Evolutionary conservation across 352 stramenopile species (phyloP), one percentile per base, ranked within the genome.

Genomic region (Globisporangium cystogenes): DNA sequence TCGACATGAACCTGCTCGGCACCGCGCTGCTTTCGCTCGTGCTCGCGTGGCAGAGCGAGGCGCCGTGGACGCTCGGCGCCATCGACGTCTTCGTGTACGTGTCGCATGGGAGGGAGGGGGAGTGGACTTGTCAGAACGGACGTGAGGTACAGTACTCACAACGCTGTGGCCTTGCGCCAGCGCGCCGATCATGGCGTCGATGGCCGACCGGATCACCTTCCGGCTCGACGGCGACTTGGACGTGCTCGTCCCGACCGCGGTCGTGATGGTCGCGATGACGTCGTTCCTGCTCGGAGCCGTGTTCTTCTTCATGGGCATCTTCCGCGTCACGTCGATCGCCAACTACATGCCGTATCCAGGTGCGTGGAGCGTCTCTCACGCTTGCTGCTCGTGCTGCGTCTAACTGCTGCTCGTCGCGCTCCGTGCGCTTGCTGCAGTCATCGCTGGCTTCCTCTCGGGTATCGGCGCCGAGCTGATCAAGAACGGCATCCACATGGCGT

Each of bases 331-430:
- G 24, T 87, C 79, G 0, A 86, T 90, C 55, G 77, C 81, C 10
- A 90, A 93, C 51, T 93, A 93, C 61, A 88, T 90, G 67, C 82
- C 82, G 39, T 93, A 87, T 42, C 82, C 82, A 60, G 68, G 68
- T 76, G 21, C 23, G 55, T 35, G n/a, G n/a, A n/a, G n/a, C n/a
- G n/a, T n/a, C n/a, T n/a, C n/a, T 26, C 16, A 8, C 37, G 14
- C 6, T 20, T 0, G 8, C 12, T 8, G 16, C 37, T 20, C n/a
- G n/a, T n/a, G n/a, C n/a, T n/a, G n/a, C n/a, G n/a, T n/a, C n/a
- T n/a, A n/a, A 42, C 37, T 20, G 16, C 37, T 21, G 10, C 37
- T 20, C n/a, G n/a, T n/a, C n/a, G 5, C n/a, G 21, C 37, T 20
- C 37, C 16, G n/a, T 20, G 10, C 16, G 8, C 14, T 26, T 26